Evolutionary conservation across 805 yeast genomes (phyloP).

Genomic region (Saturnispora saitoi): DNA sequence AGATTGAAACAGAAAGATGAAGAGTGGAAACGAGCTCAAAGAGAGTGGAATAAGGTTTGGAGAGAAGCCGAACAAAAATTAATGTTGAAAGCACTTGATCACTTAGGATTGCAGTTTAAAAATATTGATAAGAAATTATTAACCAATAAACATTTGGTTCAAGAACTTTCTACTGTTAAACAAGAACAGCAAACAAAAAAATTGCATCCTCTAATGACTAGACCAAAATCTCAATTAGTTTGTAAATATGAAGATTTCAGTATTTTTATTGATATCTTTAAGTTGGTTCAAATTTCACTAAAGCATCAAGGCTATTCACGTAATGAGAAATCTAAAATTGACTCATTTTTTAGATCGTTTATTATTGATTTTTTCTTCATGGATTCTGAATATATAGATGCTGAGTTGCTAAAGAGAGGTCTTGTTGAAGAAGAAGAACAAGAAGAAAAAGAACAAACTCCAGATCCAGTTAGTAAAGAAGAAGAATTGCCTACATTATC

Average conservation of each 20-base stretch:
- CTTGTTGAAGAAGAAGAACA: slow-evolving; percentile 21
- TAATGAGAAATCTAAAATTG: slow-evolving; percentile 70
- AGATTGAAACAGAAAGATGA: slow-evolving; percentile 96
- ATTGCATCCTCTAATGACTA: slow-evolving; percentile 76
- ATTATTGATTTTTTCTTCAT: slow-evolving; percentile 63
- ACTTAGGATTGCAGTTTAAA: slow-evolving; percentile 89
- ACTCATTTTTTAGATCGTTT: slow-evolving; percentile 62
- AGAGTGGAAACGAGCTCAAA: slow-evolving; percentile 96
- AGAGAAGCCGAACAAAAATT: slow-evolving; percentile 95
- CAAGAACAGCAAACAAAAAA: slow-evolving; percentile 86
- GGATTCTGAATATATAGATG: slow-evolving; percentile 40
- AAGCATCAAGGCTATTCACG: slow-evolving; percentile 67
- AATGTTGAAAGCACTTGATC: slow-evolving; percentile 88
- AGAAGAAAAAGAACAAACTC: slow-evolving; percentile 14
- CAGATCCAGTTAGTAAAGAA: neutral
- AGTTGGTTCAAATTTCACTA: slow-evolving; percentile 58
- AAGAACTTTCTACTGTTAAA: slow-evolving; percentile 87
- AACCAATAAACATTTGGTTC: slow-evolving; percentile 81
- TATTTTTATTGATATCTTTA: slow-evolving; percentile 65
- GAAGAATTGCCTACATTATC: slow-evolving; percentile 19
- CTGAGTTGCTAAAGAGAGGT: slow-evolving; percentile 29
- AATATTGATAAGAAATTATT: slow-evolving; percentile 91
- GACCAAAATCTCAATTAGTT: slow-evolving; percentile 61
- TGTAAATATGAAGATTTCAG: slow-evolving; percentile 58
- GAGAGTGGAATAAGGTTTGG: slow-evolving; percentile 99